Evolutionary conservation across 2,329 filamentous ascomycete species (phyloP), one percentile per base, ranked within the genome.

Genomic region (Zopfia rhizophila): DNA sequence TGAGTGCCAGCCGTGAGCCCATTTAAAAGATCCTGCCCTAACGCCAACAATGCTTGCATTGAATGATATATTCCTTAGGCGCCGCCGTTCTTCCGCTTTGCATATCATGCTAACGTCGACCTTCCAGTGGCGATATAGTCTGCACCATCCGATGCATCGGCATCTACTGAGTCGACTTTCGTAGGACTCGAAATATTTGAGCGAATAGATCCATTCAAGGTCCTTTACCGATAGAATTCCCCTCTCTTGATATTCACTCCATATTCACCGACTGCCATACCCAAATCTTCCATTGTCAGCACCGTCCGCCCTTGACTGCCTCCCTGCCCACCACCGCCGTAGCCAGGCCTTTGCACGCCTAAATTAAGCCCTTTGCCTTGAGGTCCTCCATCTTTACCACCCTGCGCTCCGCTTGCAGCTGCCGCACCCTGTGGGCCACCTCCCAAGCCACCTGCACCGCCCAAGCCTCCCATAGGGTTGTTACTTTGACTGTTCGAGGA

Each of bases 241-340:
- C 93, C 92, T 55, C 94, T 83, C 84, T 96, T 97, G 40, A 97
- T 89, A 69, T 96, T 99, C 39, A 99, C 91, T 1, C 94, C 94
- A 69, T 97, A 99, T 78, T 99, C 94, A 22, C 90, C 90, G 21
- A 97, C 93, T 1, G 94, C 94, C 91, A 97, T 97, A 12, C 94
- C 94, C 62, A 99, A 73, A 72, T 99, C 94, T 75, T 99, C 94
- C 94, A 99, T 97, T 1, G 94, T 97, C 52, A 99, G 79, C 43
- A 99, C 93, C 13, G 94, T 97, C 54, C 91, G 82, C 55, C 95
- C 96, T 76, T 95, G 90, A 43, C 86, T 89, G 1, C 90, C 90
- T 19, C 92, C 91, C 64, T 91, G 90, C 0, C 92, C 92, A 59
- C 93, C 93, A 54, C 93, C 94, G 12, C 91, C 55, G 88, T 75